Evolutionary conservation across 179 eudicot genomes (phyloP), one percentile per base, ranked within the genome.

Genomic region (Beta macrorhiza): DNA sequence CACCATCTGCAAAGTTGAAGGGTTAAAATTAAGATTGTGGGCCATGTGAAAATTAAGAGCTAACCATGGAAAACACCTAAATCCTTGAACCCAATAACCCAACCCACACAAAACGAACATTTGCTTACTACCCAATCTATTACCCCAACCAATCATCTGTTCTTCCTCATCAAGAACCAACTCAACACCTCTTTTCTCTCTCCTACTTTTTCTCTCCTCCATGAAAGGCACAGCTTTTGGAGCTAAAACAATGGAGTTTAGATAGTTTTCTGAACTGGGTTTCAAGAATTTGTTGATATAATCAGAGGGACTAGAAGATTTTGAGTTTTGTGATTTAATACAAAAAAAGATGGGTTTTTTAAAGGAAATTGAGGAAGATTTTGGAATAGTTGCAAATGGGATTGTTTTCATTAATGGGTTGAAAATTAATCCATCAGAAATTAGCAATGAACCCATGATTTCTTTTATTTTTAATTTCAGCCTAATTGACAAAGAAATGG

Each of bases 31-130:
- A 1, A 96, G 87, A 88, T 85, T 88, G 49, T 91, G 82, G 8
- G 94, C 93, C 99, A 96, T 96, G 49, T 96, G 98, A 62, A 90
- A 94, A 69, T 92, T 96, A 0, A 96, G 85, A 47, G 90, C 99
- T 75, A 96, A 80, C 99, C 99, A 96, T 68, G 99, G 93, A 71
- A 94, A 91, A 65, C 98, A 92, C 85, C 98, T 91, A 74, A 92
- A 94, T 63, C 99, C 99, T 84, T 96, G 97, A 32, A 94, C 85
- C 93, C 92, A 94, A 83, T 96, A 96, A 80, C 98, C 98, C 82
- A 90, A 87, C 63, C 95, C 99, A 88, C 98, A 94, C 78, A 96
- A 88, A 72, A 84, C 76, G 80, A 87, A 9, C 96, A 96, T 89
- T 72, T 77, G 78, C 8, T 77, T 29, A 57, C 58, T 77, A 32